Conservation (phyloP, 176 grass and related monocot species). For the Hsuehochloa calcarea region DNA sequence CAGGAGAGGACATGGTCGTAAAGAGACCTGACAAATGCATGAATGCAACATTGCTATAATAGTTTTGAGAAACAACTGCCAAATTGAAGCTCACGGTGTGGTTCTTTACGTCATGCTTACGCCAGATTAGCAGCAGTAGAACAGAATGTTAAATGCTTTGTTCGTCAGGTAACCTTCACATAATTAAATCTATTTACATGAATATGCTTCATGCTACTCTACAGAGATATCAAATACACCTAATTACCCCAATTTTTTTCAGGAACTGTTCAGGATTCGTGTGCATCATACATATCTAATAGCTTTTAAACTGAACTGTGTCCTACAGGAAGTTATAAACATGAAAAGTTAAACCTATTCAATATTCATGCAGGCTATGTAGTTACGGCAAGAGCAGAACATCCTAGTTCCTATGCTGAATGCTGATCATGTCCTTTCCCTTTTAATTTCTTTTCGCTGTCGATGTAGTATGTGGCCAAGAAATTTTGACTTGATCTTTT, state of each 20-base stretch:
- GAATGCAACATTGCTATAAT: conserved; percentile 26
- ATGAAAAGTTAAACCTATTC: not conserved
- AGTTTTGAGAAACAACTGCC: conserved; percentile 11
- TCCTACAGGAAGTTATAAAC: conserved; percentile 17
- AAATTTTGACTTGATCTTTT: conserved; percentile 6
- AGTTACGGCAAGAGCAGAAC: not conserved
- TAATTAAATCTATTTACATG: not conserved
- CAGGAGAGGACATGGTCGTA: conserved; percentile 22
- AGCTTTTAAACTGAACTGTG: conserved; percentile 1
- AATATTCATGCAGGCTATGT: not conserved
- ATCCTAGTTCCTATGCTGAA: conserved; percentile 10
- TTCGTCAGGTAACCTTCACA: not conserved
- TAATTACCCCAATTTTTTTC: not conserved
- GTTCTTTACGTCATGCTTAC: conserved; percentile 33
- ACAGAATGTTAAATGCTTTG: conserved; percentile 4
- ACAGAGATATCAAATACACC: not conserved
- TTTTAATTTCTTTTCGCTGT: conserved; percentile 13
- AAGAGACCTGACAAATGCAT: conserved; percentile 35
- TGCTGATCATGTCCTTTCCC: conserved; percentile 2
- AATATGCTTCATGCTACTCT: not conserved
- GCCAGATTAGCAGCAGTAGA: not conserved
- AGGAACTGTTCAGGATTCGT: not conserved
- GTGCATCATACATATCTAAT: not conserved
- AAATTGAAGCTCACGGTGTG: conserved; percentile 10
- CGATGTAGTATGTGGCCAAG: not conserved